These are phyloP conservation scores for Setomelanomma holmii DNA, from an alignment of 2,329 filamentous ascomycete genomes.

Conservation along the genomic window DNA sequence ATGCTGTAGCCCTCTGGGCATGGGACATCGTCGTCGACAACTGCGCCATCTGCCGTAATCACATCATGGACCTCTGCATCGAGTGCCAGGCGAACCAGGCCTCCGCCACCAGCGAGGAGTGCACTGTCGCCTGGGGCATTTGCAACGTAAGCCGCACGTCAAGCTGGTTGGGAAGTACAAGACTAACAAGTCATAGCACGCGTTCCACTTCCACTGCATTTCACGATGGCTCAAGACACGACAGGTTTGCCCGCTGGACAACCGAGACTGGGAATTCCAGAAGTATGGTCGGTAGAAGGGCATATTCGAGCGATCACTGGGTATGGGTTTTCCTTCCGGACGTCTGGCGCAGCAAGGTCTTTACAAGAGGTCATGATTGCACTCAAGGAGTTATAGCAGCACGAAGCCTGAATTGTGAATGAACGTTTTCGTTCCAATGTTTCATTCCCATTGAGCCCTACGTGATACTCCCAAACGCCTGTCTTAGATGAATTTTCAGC, in stretches of 20 bases:
- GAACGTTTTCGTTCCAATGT: slow-evolving; percentile 13
- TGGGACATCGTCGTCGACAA: slow-evolving; percentile 99
- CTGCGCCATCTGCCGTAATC: slow-evolving; percentile 98
- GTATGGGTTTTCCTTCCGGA: slow-evolving; percentile 25
- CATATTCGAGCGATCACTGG: slow-evolving; percentile 12
- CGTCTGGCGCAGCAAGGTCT: slow-evolving; percentile 31
- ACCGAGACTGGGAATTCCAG: slow-evolving; percentile 99
- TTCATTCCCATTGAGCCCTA: background rate
- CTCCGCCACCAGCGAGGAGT: slow-evolving; percentile 95
- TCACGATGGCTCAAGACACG: slow-evolving; percentile 99
- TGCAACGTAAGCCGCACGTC: slow-evolving; percentile 98
- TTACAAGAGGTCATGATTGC: slow-evolving; percentile 27
- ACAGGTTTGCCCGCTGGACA: slow-evolving; percentile 96
- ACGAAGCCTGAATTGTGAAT: slow-evolving; percentile 13
- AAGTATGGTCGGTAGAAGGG: slow-evolving; percentile 80
- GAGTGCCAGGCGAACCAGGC: slow-evolving; percentile 99
- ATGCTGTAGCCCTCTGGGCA: slow-evolving; percentile 96
- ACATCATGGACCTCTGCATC: slow-evolving; percentile 99
- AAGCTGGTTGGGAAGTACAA: no score
- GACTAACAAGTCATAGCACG: slow-evolving; percentile 71
- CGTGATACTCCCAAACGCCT: slow-evolving; percentile 4
- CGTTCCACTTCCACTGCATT: slow-evolving; percentile 99
- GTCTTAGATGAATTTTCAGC: slow-evolving; percentile 28
- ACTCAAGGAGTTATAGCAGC: slow-evolving; percentile 19
- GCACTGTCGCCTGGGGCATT: slow-evolving; percentile 98